phyloP scores from a whole-genome alignment of 306 rosid species.

The Vigna angularis region DNA sequence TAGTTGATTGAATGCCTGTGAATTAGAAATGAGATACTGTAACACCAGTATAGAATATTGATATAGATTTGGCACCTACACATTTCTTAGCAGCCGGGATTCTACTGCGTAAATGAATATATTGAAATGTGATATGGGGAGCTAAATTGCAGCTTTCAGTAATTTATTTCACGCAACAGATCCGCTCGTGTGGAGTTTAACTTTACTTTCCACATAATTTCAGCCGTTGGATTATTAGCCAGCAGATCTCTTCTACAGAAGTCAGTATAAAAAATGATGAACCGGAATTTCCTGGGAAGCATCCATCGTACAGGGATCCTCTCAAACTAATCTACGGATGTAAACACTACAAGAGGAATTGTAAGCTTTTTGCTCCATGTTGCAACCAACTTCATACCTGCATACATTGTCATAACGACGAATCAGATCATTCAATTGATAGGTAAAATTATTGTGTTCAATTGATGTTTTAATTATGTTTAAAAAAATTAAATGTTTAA shows the following conservation, averaged over 20 bases:
- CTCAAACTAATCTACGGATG: slow-evolving; percentile 69
- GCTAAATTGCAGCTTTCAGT: slow-evolving; percentile 25
- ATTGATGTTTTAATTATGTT: slow-evolving; percentile 1
- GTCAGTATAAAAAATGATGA: slow-evolving; percentile 49
- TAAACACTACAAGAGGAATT: slow-evolving; percentile 92
- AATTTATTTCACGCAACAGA: slow-evolving; percentile 32
- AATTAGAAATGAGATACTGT: slow-evolving; percentile 33
- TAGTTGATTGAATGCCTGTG: slow-evolving; percentile 17
- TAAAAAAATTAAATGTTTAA: background rate
- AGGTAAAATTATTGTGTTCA: slow-evolving; percentile 57
- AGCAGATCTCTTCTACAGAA: slow-evolving; percentile 59
- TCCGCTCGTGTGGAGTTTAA: slow-evolving; percentile 40
- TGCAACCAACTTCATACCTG: slow-evolving; percentile 88
- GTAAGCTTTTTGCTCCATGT: slow-evolving; percentile 84
- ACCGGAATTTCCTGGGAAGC: slow-evolving; percentile 69
- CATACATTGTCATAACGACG: slow-evolving; percentile 90
- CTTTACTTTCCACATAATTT: slow-evolving; percentile 42
- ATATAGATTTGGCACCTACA: slow-evolving; percentile 25
- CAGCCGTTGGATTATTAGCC: slow-evolving; percentile 90
- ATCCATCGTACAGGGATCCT: slow-evolving; percentile 81
- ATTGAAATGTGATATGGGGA: slow-evolving; percentile 23
- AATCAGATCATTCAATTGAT: slow-evolving; percentile 69
- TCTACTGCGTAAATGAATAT: slow-evolving; percentile 13
- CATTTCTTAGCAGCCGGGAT: background rate
- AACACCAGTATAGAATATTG: slow-evolving; percentile 20